Base-by-base conservation (phyloP, 2,329 filamentous ascomycete species). In the Sporothrix euskadiensis region DNA sequence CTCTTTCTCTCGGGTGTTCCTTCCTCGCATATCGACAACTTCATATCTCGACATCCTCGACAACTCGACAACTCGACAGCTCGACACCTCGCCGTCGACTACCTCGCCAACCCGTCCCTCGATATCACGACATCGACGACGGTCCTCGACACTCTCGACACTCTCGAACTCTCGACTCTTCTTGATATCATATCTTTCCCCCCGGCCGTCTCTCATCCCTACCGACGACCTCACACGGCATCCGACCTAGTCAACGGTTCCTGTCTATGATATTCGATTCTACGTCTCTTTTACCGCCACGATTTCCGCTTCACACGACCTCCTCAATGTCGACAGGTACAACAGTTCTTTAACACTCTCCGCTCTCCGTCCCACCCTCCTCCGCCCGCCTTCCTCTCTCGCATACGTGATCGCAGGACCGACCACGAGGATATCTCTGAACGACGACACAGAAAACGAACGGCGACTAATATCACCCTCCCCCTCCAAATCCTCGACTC, bases 361-460 rank as follows among this genome's bases (percentile, higher is more conserved):
- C 52, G 16, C 49, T 22, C 26, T 12, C 32, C 52, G 16, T 63
- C 41, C 41, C 69, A 39, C 16, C 49, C 19, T 41, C 44, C 32
- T 49, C 41, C 26, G 22, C 16, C 52, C 47, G 32, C 35, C 44
- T 47, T n/a, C 44, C 32, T 35, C 61, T 56, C 47, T 57, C 22
- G 32, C 12, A 32, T 47, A 39, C 68, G 71, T 73, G 69, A 65
- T 75, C 71, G 71, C 74, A 75, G 71, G 72, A 49, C 59, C 72
- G 74, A 73, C 52, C 71, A 71, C 73, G 71, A 35, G 61, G 61
- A 66, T 22, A 47, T 47, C 70, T 10, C 12, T 12, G 65, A 22
- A 69, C 30, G 19, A 69, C 22, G 41, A 32, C 10, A 19, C 9
- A 56, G 9, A 16, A 39, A 4, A 39, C 66, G 10, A 30, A 26